A percentile compares a stretch with the other conserved stretches of the same genome.
Conservation (phyloP, 192 early-diverging fungal genomes). For the Coemansia sp. region DNA sequence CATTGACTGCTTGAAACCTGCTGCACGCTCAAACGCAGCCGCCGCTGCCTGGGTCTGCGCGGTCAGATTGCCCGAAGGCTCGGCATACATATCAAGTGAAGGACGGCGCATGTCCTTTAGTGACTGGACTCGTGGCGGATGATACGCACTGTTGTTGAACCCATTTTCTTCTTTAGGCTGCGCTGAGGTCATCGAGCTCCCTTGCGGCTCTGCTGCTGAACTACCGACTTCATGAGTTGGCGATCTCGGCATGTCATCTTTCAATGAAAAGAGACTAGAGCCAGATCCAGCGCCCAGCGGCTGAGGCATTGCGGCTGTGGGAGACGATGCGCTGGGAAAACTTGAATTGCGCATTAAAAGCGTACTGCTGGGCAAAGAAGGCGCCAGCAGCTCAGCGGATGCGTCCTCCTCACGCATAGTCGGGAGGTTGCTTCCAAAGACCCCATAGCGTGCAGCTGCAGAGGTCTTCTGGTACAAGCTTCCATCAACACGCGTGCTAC, state of each 20-base stretch:
- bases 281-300: slow-evolving; percentile 2
- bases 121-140: slow-evolving; percentile 32
- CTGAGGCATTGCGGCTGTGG: slow-evolving; percentile 11
- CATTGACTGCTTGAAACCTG: slow-evolving; percentile 22
- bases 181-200: background rate
- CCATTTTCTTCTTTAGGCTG: slow-evolving; percentile 2
- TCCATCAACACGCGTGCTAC: background rate
- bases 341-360: slow-evolving; percentile 46
- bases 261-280: slow-evolving; percentile 5
- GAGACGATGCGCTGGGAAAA: slow-evolving; percentile 18
- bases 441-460: slow-evolving; percentile 22
- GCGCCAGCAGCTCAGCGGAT: slow-evolving; percentile 5
- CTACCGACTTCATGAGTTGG: slow-evolving; percentile 9
- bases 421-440: slow-evolving; percentile 36
- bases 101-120: slow-evolving; percentile 42
- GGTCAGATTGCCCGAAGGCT: background rate
- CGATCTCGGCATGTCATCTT: slow-evolving; percentile 12
- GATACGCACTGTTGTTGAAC: background rate
- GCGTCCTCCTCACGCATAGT: slow-evolving; percentile 49
- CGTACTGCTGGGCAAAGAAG: slow-evolving; percentile 13
- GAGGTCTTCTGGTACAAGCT: background rate
- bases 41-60: slow-evolving; percentile 17
- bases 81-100: slow-evolving; percentile 22
- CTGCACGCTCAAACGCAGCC: slow-evolving; percentile 25
- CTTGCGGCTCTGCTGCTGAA: background rate